A percentile compares a stretch with the other conserved stretches of the same genome.
Conservation (phyloP, 768 basidiomycete species). For the Kwoniella sp. region DNA sequence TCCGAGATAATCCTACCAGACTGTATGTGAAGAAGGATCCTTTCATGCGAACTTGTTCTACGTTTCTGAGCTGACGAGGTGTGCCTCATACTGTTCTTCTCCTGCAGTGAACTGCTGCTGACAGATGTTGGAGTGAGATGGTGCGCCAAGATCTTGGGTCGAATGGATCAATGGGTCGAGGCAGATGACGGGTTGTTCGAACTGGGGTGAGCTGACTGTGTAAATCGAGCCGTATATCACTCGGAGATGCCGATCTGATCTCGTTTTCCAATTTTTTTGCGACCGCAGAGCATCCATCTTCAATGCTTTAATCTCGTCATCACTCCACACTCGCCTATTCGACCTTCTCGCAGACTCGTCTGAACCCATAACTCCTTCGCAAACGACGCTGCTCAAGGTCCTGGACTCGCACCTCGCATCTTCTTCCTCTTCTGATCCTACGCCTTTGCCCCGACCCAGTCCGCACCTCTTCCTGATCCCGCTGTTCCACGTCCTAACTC, state of each 20-base stretch:
- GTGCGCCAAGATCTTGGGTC: constrained; percentile 70
- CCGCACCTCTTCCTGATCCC: constrained; percentile 63
- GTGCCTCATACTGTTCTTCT: not conserved
- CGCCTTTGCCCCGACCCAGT: not conserved
- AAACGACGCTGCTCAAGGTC: constrained; percentile 83
- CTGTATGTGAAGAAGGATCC: constrained; percentile 59
- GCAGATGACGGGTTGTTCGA: constrained; percentile 72
- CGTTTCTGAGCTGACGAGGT: not conserved
- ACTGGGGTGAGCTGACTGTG: constrained; percentile 63
- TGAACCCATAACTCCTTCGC: constrained; percentile 79
- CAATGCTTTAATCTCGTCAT: constrained; percentile 66
- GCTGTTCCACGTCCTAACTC: constrained; percentile 66
- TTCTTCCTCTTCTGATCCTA: not conserved
- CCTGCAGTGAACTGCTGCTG: constrained; percentile 28
- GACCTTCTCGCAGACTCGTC: constrained; percentile 64
- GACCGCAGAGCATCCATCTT: constrained; percentile 61
- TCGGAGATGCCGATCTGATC: not conserved
- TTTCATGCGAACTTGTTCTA: not conserved
- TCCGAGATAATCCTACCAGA: constrained; percentile 64
- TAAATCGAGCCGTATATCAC: not conserved
- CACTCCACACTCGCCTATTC: constrained; percentile 67
- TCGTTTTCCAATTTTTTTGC: not conserved
- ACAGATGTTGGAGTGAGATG: constrained; percentile 58
- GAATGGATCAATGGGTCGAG: constrained; percentile 71
- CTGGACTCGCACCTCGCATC: constrained; percentile 74